Evolutionary conservation across 495 filamentous ascomycete species (phyloP).

Genomic region (Penicillium turbatum): DNA sequence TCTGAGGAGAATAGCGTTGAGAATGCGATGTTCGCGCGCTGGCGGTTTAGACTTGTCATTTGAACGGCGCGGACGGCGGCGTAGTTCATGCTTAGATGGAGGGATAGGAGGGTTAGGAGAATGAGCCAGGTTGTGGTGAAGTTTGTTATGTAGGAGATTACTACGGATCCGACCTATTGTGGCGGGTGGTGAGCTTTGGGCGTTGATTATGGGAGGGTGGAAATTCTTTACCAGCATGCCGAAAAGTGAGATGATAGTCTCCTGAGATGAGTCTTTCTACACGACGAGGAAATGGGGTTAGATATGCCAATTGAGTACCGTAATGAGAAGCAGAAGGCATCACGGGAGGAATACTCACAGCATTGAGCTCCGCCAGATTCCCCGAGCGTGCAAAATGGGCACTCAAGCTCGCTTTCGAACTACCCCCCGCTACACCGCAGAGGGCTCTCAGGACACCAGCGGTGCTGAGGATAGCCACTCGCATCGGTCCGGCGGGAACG

Average conservation of each 20-base stretch:
- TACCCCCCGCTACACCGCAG: conserved; percentile 85
- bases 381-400: conserved; percentile 86
- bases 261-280: conserved; percentile 89
- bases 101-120: conserved; percentile 63
- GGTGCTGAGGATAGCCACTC: conserved; percentile 67
- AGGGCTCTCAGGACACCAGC: conserved; percentile 75
- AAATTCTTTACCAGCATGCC: conserved; percentile 83
- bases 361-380: conserved; percentile 93
- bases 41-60: conserved; percentile 82
- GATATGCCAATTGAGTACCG: not conserved
- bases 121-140: conserved; percentile 69
- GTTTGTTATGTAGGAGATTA: conserved; percentile 71
- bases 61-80: conserved; percentile 76
- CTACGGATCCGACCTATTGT: conserved; percentile 64
- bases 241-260: conserved; percentile 85
- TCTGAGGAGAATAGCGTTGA: conserved; percentile 52
- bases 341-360: conserved; percentile 48
- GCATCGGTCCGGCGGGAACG: conserved; percentile 57
- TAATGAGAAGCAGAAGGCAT: not conserved
- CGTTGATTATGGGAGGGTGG: not conserved
- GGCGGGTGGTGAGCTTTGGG: not conserved
- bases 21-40: conserved; percentile 78
- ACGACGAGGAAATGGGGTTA: not conserved
- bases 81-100: conserved; percentile 82
- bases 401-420: conserved; percentile 84